Evolutionary conservation across 805 yeast species (phyloP).

Genomic region (Ogataea neopini): DNA sequence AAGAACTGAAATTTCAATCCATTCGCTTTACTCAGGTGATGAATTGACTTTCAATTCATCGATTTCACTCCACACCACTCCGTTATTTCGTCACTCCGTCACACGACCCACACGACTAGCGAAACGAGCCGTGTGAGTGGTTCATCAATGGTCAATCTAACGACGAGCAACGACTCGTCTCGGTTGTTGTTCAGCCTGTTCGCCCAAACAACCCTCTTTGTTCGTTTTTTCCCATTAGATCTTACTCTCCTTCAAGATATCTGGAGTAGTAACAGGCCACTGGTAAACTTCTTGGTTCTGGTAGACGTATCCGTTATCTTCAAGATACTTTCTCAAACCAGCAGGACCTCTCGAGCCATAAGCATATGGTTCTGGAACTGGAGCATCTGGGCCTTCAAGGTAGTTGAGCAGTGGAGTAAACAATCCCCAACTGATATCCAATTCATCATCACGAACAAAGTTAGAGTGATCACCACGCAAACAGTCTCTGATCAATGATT

Average conservation of each 20-base stretch:
- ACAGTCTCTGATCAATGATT: constrained; percentile 90
- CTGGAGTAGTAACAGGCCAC: constrained; percentile 84
- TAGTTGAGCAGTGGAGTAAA: constrained; percentile 88
- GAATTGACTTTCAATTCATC: no score
- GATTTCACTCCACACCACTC: no score
- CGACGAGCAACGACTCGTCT: not conserved
- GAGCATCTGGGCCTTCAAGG: constrained; percentile 71
- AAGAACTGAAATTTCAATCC: no score
- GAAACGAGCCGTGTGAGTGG: not conserved
- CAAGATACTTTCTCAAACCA: constrained; percentile 59
- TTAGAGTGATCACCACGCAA: constrained; percentile 92
- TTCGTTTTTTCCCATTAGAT: constrained; percentile 19
- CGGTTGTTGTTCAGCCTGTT: not conserved
- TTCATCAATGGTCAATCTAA: no score
- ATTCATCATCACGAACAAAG: constrained; percentile 96
- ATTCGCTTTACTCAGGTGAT: no score
- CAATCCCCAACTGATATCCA: constrained; percentile 88
- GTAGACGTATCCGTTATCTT: constrained; percentile 71
- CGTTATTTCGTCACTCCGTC: no score
- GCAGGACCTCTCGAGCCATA: constrained; percentile 93
- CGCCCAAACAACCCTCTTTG: not conserved
- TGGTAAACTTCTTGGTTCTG: constrained; percentile 66
- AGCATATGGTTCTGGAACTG: constrained; percentile 67
- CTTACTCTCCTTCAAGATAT: constrained; percentile 30
- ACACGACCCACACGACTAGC: no score